Conservation (phyloP, 352 stramenopile genomes). For the Phytophthora sp. region DNA sequence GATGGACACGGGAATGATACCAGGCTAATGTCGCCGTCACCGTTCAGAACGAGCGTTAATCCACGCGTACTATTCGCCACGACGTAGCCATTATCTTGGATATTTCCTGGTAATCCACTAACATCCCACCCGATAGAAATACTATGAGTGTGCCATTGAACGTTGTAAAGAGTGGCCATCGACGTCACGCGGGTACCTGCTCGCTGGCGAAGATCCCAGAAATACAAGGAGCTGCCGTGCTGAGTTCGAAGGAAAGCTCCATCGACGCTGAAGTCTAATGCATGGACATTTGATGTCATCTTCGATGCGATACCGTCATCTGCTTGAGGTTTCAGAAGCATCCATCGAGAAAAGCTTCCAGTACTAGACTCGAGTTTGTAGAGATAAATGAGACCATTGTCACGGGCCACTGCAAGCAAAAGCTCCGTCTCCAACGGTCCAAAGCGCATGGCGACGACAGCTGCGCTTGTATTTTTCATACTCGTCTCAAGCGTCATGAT, state of each 20-base stretch:
- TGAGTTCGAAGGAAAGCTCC: slow-evolving; percentile 64
- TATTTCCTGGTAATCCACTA: slow-evolving; percentile 9
- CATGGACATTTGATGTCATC: slow-evolving; percentile 29
- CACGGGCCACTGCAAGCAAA: slow-evolving; percentile 54
- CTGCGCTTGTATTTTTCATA: slow-evolving; percentile 74
- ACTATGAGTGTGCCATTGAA: slow-evolving; percentile 62
- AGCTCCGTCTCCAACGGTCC: slow-evolving; percentile 29
- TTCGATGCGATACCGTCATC: slow-evolving; percentile 1
- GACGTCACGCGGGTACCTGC: slow-evolving; percentile 60
- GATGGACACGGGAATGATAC: slow-evolving; percentile 35
- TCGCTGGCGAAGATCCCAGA: slow-evolving; percentile 67
- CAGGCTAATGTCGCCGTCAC: slow-evolving; percentile 28
- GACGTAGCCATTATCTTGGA: slow-evolving; percentile 10
- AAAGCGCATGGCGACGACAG: slow-evolving; percentile 54
- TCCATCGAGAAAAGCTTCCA: slow-evolving; percentile 51
- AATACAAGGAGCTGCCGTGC: slow-evolving; percentile 45
- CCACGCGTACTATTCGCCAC: slow-evolving; percentile 18
- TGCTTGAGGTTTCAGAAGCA: slow-evolving; percentile 61
- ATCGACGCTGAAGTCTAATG: slow-evolving; percentile 76
- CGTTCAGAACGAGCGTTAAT: slow-evolving; percentile 23
- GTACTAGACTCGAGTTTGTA: slow-evolving; percentile 55
- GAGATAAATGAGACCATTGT: slow-evolving; percentile 75
- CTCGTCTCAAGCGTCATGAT: slow-evolving; percentile 42
- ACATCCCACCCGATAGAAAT: slow-evolving; percentile 50
- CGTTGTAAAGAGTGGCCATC: slow-evolving; percentile 45